A percentile compares a stretch with the other conserved stretches of the same genome.
These are phyloP conservation scores for Lasiodiplodia citricola DNA, from an alignment of 2,329 filamentous ascomycete genomes.

Conservation along the genomic window DNA sequence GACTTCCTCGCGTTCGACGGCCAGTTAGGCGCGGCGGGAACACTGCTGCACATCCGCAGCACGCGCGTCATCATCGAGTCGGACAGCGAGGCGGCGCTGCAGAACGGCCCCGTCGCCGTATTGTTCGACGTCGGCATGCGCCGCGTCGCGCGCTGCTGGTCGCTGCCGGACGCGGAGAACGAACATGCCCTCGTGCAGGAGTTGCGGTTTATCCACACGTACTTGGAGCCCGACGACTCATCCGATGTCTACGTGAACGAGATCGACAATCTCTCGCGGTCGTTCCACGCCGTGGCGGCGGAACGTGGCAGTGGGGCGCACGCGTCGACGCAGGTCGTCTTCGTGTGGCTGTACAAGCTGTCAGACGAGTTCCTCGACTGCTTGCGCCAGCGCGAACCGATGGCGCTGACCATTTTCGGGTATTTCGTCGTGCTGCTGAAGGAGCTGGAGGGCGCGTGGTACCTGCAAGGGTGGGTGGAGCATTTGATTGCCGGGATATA, in stretches of 20 bases:
- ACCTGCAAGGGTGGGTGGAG: not conserved
- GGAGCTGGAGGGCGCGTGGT: not conserved
- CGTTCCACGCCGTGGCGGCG: not conserved
- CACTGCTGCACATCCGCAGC: not conserved
- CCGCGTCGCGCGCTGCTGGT: not conserved
- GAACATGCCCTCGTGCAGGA: not conserved
- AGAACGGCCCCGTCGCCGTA: not conserved
- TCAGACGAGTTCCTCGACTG: slow-evolving; percentile 1
- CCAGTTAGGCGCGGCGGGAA: not conserved
- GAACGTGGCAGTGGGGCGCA: not conserved
- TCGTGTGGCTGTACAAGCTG: slow-evolving; percentile 1
- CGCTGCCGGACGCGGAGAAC: not conserved
- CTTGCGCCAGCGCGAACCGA: not conserved
- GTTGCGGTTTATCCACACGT: not conserved
- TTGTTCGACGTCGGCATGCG: not conserved
- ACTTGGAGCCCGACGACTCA: not conserved
- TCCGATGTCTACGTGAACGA: not conserved
- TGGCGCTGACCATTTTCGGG: not conserved
- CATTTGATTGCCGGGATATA: slow-evolving; percentile 15
- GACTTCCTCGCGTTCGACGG: not conserved
- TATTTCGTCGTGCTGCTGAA: slow-evolving; percentile 7
- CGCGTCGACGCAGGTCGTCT: not conserved
- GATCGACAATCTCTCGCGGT: not conserved
- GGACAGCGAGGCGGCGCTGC: not conserved
- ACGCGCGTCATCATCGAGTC: not conserved